Base-by-base conservation (phyloP, 2,329 filamentous ascomycete species). In the Talaromyces sp. region DNA sequence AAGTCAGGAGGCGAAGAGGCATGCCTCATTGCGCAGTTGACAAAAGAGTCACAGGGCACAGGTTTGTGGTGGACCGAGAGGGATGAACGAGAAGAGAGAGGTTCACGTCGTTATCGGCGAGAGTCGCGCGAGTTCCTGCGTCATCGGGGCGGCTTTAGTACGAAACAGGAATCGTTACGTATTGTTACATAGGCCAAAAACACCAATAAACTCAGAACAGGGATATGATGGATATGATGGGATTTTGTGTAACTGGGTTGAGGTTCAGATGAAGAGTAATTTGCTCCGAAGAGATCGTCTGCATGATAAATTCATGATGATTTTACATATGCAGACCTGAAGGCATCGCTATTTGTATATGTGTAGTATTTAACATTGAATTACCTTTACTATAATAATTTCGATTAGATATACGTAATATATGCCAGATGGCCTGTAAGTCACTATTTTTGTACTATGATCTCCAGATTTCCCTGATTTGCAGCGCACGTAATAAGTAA, bases 1-100 rank as follows among this genome's bases (percentile, higher is more conserved):
- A 49, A 53, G 58, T 64, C 62, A 51, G 52, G 55, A 62, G 54
- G 46, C 60, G 62, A 64, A 57, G 60, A 46, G 62, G 60, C 62
- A 64, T 64, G 31, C 60, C 60, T 64, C 57, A 58, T 60, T 58
- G 51, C 58, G 57, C 57, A 56, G 52, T 50, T 53, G 43, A 24
- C 17, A 38, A 14, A 14, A 32, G 17, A 35, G 31, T n/a, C 13
- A n/a, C 19, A 17, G 27, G 27, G 19, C 27, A 26, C 24, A 52
- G 49, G 49, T 52, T 51, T 10, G 49, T 27, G 49, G 24, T 46
- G 14, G 49, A 29, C 24, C 24, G 49, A 38, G 35, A 38, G 14
- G 5, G 17, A 35, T 35, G 43, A 50, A 13, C 21, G 19, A 26
- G 43, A 11, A 3, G 31, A 32, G n/a, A n/a, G n/a, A 32, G 31